phyloP scores from a whole-genome alignment of 192 early-diverging fungal species.

The Kappamyces sp. region DNA sequence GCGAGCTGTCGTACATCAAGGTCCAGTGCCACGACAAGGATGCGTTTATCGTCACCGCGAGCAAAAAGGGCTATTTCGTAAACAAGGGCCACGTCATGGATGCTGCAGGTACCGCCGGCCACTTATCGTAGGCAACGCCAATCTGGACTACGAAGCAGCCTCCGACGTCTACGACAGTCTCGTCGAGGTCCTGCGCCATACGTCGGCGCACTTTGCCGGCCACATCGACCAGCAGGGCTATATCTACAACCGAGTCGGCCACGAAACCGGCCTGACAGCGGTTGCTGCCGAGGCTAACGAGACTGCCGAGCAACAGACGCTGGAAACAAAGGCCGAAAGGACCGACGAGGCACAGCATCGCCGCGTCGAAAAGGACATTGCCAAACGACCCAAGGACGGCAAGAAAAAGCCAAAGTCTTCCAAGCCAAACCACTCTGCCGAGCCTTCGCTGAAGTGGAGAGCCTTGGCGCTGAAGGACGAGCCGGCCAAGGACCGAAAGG shows the following conservation, averaged over 20 bases:
- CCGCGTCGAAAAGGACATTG: constrained; percentile 11
- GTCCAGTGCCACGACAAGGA: constrained; percentile 41
- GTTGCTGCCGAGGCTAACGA: constrained; percentile 2
- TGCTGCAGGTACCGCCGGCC: constrained; percentile 36
- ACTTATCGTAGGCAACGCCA: constrained; percentile 31
- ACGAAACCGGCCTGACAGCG: neutral
- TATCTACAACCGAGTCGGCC: constrained; percentile 22
- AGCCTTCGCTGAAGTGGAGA: constrained; percentile 22
- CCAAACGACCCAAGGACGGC: neutral
- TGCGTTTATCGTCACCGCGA: constrained; percentile 46
- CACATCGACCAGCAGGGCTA: constrained; percentile 54
- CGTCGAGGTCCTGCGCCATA: constrained; percentile 36
- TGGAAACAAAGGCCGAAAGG: constrained; percentile 10
- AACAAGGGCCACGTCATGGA: constrained; percentile 53
- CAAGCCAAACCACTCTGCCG: constrained; percentile 6
- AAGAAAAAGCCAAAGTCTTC: constrained; percentile 11
- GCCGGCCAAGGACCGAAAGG: neutral
- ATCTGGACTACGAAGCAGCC: constrained; percentile 51
- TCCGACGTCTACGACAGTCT: constrained; percentile 41
- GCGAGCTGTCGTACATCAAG: constrained; percentile 52
- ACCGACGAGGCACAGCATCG: constrained; percentile 2
- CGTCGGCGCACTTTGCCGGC: constrained; percentile 37
- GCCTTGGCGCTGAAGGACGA: neutral
- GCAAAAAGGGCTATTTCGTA: constrained; percentile 52
- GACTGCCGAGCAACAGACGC: constrained; percentile 10